phyloP scores from a whole-genome alignment of 345 rosid genomes.

The Anastatica hierochuntica region DNA sequence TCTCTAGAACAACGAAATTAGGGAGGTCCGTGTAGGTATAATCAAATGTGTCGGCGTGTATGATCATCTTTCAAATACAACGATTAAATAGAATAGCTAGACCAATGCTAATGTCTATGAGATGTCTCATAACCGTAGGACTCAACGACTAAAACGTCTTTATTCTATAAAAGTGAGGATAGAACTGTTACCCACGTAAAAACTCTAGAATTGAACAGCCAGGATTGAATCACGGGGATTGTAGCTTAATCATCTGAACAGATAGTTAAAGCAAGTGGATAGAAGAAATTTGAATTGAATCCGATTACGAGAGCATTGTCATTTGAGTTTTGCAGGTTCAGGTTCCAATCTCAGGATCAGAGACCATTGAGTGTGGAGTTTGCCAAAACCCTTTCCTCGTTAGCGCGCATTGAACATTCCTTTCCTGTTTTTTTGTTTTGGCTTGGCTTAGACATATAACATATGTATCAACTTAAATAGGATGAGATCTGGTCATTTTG shows the following conservation, averaged over 20 bases:
- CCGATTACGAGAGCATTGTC: background rate
- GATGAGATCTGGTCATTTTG: background rate
- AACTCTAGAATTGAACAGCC: background rate
- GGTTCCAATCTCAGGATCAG: conserved; percentile 96
- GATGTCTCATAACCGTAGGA: too few relatives aligned
- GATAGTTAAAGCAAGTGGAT: too few relatives aligned
- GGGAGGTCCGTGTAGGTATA: background rate
- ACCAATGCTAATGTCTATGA: background rate
- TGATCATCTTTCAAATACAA: conserved; percentile 5
- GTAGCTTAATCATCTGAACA: too few relatives aligned
- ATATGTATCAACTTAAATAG: background rate
- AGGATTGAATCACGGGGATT: conserved; percentile 3
- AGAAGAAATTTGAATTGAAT: background rate
- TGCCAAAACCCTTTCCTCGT: conserved; percentile 97
- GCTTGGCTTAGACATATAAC: background rate
- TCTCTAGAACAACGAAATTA: background rate
- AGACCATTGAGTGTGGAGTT: conserved; percentile 97
- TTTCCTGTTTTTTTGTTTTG: too few relatives aligned
- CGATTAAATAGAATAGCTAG: background rate
- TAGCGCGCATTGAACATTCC: conserved; percentile 78
- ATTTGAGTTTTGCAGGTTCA: conserved; percentile 63
- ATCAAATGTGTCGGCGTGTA: conserved; percentile 1
- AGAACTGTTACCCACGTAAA: background rate
- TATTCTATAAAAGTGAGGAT: background rate
- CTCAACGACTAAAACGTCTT: too few relatives aligned